A percentile compares a stretch with the other conserved stretches of the same genome.
Evolutionary conservation across 78 protist species (phyloP).

Genomic region (Speleostelium caveatum): DNA sequence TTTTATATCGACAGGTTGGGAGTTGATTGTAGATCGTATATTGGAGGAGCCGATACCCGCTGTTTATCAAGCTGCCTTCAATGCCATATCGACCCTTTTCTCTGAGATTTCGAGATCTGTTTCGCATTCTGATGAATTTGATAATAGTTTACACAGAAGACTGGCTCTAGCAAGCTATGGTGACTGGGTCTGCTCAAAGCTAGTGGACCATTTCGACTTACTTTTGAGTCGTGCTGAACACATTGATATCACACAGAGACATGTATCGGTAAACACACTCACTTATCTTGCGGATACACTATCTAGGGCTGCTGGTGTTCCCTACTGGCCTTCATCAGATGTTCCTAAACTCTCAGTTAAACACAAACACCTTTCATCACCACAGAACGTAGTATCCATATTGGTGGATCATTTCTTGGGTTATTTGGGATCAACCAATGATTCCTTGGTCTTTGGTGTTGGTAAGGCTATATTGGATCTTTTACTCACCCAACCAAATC

Average conservation of each 20-base stretch:
- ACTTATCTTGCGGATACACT: slow-evolving; percentile 66
- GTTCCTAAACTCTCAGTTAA: background rate
- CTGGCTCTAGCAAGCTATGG: slow-evolving; percentile 21
- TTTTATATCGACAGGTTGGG: slow-evolving; percentile 72
- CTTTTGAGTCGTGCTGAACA: slow-evolving; percentile 47
- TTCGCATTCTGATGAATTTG: slow-evolving; percentile 60
- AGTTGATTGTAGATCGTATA: slow-evolving; percentile 38
- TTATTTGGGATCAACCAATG: slow-evolving; percentile 33
- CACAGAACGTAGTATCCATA: slow-evolving; percentile 46
- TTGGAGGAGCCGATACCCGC: slow-evolving; percentile 39
- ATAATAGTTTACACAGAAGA: slow-evolving; percentile 22
- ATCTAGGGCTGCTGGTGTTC: slow-evolving; percentile 44
- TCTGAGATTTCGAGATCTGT: slow-evolving; percentile 63
- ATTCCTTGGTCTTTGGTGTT: slow-evolving; percentile 48
- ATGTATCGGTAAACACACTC: slow-evolving; percentile 52
- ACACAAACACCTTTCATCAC: slow-evolving; percentile 20
- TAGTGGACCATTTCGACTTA: slow-evolving; percentile 62
- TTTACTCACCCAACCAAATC: slow-evolving; percentile 58
- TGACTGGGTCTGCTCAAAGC: slow-evolving; percentile 13
- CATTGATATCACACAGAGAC: slow-evolving; percentile 45
- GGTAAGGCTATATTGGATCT: slow-evolving; percentile 69
- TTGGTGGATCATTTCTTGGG: slow-evolving; percentile 48
- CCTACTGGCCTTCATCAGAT: slow-evolving; percentile 50
- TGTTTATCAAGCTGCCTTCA: slow-evolving; percentile 45
- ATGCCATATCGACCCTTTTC: slow-evolving; percentile 36